These are phyloP conservation scores for Arthrocladium fulminans DNA, from an alignment of 2,329 filamentous ascomycete species.

Conservation along the genomic window DNA sequence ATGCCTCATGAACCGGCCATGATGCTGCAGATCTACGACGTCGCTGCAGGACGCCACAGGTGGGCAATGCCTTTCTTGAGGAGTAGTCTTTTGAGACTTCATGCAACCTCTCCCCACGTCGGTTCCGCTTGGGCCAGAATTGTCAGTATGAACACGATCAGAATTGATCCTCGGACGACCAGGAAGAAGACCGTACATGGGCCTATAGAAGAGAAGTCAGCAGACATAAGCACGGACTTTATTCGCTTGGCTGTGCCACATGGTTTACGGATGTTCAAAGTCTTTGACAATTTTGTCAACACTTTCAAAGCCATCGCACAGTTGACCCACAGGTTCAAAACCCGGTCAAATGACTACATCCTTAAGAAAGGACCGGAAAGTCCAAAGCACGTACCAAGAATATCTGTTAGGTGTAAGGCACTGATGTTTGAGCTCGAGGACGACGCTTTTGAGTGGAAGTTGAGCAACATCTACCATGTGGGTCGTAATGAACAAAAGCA, in stretches of 20 bases:
- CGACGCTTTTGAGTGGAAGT: slow-evolving; percentile 93
- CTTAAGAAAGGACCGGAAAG: slow-evolving; percentile 75
- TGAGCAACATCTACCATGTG: slow-evolving; percentile 85
- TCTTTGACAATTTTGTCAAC: slow-evolving; percentile 91
- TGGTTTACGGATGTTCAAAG: slow-evolving; percentile 76
- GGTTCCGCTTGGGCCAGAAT: slow-evolving; percentile 77
- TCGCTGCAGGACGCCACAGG: slow-evolving; percentile 76
- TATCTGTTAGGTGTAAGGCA: slow-evolving; percentile 72
- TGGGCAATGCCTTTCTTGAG: slow-evolving; percentile 78
- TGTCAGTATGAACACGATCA: slow-evolving; percentile 69
- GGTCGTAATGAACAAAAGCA: slow-evolving; percentile 86
- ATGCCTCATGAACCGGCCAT: slow-evolving; percentile 84
- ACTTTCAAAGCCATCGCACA: slow-evolving; percentile 79
- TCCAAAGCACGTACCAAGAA: slow-evolving; percentile 75
- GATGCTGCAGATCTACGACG: slow-evolving; percentile 77
- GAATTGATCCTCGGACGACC: slow-evolving; percentile 70
- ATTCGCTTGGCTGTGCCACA: slow-evolving; percentile 83
- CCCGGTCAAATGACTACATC: slow-evolving; percentile 79
- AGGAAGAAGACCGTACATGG: slow-evolving; percentile 57
- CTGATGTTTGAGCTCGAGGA: slow-evolving; percentile 91
- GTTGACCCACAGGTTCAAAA: slow-evolving; percentile 85
- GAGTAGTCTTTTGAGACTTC: slow-evolving; percentile 71
- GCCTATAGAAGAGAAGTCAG: slow-evolving; percentile 63
- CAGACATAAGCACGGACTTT: slow-evolving; percentile 77
- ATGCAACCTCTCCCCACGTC: slow-evolving; percentile 78